phyloP scores from a whole-genome alignment of 2,329 filamentous ascomycete genomes.

The Daldinia sp. region DNA sequence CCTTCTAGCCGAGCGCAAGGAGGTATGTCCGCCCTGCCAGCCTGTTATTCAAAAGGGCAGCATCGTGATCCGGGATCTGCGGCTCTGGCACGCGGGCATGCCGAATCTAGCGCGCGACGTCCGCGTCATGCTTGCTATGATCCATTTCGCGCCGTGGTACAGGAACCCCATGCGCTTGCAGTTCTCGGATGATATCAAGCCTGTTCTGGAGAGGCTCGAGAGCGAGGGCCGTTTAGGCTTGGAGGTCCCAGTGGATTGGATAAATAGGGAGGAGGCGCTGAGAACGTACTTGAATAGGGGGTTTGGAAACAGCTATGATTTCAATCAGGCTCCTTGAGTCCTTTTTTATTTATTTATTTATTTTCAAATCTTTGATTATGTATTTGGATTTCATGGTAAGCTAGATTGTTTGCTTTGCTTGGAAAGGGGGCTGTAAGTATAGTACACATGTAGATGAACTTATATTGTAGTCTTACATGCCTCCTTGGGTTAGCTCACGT shows the following conservation, averaged over 20 bases:
- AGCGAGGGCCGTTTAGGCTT: conserved; percentile 48
- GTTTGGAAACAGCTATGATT: conserved; percentile 70
- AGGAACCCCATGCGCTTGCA: conserved; percentile 65
- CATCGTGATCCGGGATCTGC: conserved; percentile 65
- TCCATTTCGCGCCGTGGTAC: conserved; percentile 67
- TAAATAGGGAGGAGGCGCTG: conserved; percentile 52
- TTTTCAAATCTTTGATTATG: neutral
- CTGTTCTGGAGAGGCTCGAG: conserved; percentile 52
- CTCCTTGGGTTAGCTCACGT: neutral
- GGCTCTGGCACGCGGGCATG: conserved; percentile 71
- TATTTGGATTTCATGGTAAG: neutral
- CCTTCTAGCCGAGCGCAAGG: conserved; percentile 50
- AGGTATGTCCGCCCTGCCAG: conserved; percentile 56
- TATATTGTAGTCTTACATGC: neutral
- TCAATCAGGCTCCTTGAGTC: conserved; percentile 55
- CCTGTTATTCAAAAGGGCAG: conserved; percentile 62
- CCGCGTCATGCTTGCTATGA: conserved; percentile 67
- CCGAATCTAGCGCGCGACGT: conserved; percentile 61
- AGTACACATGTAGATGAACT: no score
- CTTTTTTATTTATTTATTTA: neutral
- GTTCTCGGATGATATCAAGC: conserved; percentile 58
- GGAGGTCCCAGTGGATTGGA: conserved; percentile 61
- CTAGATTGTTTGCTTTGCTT: neutral
- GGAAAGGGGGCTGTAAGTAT: neutral
- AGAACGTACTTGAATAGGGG: conserved; percentile 61